Conservation (phyloP, 495 filamentous ascomycete species). For the Penicillium chermesinum region DNA sequence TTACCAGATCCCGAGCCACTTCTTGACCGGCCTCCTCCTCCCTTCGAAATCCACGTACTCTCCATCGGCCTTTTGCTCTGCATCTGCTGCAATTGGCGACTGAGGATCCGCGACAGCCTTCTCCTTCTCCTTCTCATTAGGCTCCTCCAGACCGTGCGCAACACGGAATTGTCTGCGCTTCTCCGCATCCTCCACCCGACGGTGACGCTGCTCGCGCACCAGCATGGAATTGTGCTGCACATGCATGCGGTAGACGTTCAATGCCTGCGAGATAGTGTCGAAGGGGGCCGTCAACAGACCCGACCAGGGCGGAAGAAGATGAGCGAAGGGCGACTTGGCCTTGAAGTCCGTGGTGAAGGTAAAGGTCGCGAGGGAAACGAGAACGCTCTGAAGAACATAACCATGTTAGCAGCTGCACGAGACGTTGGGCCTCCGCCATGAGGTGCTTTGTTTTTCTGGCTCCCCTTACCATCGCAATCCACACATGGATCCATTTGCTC, state of each 20-base stretch:
- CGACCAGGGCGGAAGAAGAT: conserved; percentile 61
- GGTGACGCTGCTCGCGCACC: conserved; percentile 60
- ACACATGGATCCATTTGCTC: conserved; percentile 65
- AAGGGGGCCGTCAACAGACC: conserved; percentile 61
- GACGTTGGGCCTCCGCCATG: too few species aligned
- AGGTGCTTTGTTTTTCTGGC: too few species aligned
- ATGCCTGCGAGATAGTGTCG: conserved; percentile 46
- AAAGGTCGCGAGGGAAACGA: conserved; percentile 60
- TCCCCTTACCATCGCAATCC: conserved; percentile 66
- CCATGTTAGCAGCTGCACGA: too few species aligned
- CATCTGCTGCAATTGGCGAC: conserved; percentile 17
- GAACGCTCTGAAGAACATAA: conserved; percentile 52
- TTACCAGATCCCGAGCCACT: conserved; percentile 61
- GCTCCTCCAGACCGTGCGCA: conserved; percentile 71
- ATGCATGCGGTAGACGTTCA: conserved; percentile 67
- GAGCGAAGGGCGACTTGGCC: conserved; percentile 60
- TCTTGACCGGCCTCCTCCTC: conserved; percentile 51
- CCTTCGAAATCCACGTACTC: conserved; percentile 41
- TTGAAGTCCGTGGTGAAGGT: conserved; percentile 69
- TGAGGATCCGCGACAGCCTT: conserved; percentile 9
- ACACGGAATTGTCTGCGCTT: conserved; percentile 74
- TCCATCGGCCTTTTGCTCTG: conserved; percentile 16
- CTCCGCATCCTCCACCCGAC: conserved; percentile 67
- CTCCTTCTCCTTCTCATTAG: conserved; percentile 18
- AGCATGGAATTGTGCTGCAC: conserved; percentile 56